Evolutionary conservation across 2,329 filamentous ascomycete species (phyloP), one percentile per base, ranked within the genome.

Genomic region (Fulvia fulva): DNA sequence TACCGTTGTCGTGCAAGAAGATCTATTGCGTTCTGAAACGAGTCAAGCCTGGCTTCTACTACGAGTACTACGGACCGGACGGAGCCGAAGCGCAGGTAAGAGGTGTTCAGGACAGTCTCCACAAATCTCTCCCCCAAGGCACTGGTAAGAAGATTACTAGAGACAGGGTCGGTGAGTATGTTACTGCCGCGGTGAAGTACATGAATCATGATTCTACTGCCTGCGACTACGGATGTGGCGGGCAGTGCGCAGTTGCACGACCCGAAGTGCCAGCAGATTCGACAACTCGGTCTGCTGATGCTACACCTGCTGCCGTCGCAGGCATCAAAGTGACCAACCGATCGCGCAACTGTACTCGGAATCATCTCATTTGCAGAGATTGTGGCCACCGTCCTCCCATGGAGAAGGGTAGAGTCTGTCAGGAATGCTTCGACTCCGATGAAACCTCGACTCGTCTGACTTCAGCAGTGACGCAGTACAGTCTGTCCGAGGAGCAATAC

Each of bases 11-110:
- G 8, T 46, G 52, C 5, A 57, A 62, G 37, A 59, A 62, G 46
- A 28, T 62, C 8, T 62, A 59, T 22, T 58, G 53, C 32, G 46
- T 62, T 2, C n/a, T 56, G 19, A 53, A 50, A 9, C 57, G 57
- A 28, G 44, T 37, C 21, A 25, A 11, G 16, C 60, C 60, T 28
- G 60, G 60, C 30, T 59, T 62, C 55, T 62, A 59, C 30, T 59
- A 23, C 43, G 57, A 59, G 28, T 62, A 53, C 44, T 51, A n/a
- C 16, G 57, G 47, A 11, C 14, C 49, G 1, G 16, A 47, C 11
- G 57, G 30, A 30, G 60, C 60, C 5, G 50, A 62, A 30, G 22
- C 46, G n/a, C 60, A 62, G 46, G 54, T 59, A 8, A 25, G 19
- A 14, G 51, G 57, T 1, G 57, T 59, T 23, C 22, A 25, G 14